Base-by-base conservation (phyloP, 176 grass and related monocot species). In the Puccinellia tenuiflora region DNA sequence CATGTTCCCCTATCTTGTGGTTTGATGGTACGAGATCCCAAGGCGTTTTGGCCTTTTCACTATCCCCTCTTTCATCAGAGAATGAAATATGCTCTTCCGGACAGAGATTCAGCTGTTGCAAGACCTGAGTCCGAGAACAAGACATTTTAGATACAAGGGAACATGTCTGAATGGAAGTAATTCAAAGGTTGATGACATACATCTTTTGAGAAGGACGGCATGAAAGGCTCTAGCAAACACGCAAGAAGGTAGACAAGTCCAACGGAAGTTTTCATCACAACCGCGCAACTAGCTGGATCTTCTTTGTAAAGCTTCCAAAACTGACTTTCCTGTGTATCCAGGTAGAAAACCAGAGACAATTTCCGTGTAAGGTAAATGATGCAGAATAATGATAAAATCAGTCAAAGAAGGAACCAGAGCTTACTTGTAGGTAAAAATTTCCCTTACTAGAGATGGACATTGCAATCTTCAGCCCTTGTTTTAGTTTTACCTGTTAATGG, bases 211-310 rank as follows among this genome's bases (percentile, higher is more conserved):
- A 94, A 92, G 55, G 92, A 92, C 25, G 92, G 91, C 85, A 97
- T 94, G 79, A 97, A 97, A 64, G 92, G 89, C 89, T 95, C 93
- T 54, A 98, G 88, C 22, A 95, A 81, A 88, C 90, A 93, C 52
- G 96, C 91, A 65, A 98, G 89, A 84, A 98, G 91, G 65, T 93
- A 96, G 42, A 96, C 96, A 87, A 95, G 81, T 74, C 93, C 93
- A 71, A 89, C 55, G 83, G 96, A 85, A 79, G 96, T 96, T 89
- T 98, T 98, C 87, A 98, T 90, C 76, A 98, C 96, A 84, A 93
- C 77, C 14, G 90, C 89, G 18, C 94, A 97, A 86, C 60, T 81
- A 77, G 39, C 74, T 53, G 75, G 79, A 78, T 97, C 89, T 92
- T 94, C 82, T 84, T 90, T 87, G 73, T 90, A 94, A 77, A 97